These are phyloP conservation scores for Tulasnella sp. DNA, from an alignment of 768 basidiomycete genomes.

Conservation along the genomic window DNA sequence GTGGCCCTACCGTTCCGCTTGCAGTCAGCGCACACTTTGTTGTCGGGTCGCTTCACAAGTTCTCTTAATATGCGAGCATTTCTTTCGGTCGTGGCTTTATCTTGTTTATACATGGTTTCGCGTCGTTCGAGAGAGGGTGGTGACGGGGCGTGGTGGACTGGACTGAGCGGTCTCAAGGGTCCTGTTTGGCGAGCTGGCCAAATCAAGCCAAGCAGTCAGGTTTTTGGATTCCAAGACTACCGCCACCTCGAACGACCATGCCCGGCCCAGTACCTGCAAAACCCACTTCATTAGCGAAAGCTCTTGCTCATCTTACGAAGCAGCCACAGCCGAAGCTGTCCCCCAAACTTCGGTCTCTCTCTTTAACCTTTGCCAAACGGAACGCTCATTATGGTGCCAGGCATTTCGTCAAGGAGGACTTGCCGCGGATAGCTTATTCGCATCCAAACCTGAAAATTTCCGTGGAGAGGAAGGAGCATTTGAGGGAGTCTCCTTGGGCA, in stretches of 20 bases:
- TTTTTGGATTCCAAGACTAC: conserved; percentile 15
- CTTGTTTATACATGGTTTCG: conserved; percentile 51
- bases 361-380: conserved; percentile 30
- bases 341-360: conserved; percentile 24
- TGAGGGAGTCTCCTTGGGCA: conserved; percentile 58
- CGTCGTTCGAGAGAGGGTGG: neutral
- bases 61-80: conserved; percentile 80
- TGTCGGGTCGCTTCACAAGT: conserved; percentile 85
- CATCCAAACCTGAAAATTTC: conserved; percentile 69
- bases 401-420: conserved; percentile 77
- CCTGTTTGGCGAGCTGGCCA: neutral
- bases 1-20: conserved; percentile 81
- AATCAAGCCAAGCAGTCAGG: conserved; percentile 13
- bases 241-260: conserved; percentile 19
- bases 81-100: conserved; percentile 83
- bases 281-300: conserved; percentile 35
- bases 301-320: conserved; percentile 23
- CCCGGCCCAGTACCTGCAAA: neutral
- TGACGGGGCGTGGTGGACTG: conserved; percentile 16
- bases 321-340: conserved; percentile 30
- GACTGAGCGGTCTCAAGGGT: conserved; percentile 21
- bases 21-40: conserved; percentile 95
- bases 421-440: conserved; percentile 75
- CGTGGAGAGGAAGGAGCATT: conserved; percentile 60
- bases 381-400: conserved; percentile 43